These are phyloP conservation scores for Leccinum subgranulosum DNA, from an alignment of 768 basidiomycete species.

Conservation along the genomic window DNA sequence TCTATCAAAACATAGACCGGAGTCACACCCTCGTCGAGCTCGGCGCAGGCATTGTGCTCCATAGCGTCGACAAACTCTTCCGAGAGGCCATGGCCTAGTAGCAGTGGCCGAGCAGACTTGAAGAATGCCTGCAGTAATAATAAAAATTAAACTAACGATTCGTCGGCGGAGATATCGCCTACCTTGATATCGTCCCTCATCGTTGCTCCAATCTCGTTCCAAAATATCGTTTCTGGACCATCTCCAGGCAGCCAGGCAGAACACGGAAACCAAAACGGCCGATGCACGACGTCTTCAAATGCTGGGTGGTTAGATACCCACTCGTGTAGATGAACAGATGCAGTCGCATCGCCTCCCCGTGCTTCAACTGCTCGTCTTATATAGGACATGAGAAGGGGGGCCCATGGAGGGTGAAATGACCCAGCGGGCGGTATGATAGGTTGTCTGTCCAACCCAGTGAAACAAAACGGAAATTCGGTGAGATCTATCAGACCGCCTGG, in stretches of 20 bases:
- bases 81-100: conserved; percentile 60
- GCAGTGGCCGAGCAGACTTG: conserved; percentile 60
- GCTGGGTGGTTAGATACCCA: conserved; percentile 55
- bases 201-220: conserved; percentile 40
- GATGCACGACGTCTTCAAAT: conserved; percentile 57
- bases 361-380: conserved; percentile 49
- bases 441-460: conserved; percentile 52
- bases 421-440: conserved; percentile 43
- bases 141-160: neutral
- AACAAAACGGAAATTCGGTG: conserved; percentile 65
- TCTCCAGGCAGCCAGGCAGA: conserved; percentile 44
- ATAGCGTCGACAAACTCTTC: conserved; percentile 52
- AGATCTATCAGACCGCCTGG: conserved; percentile 68
- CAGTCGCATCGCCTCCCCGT: conserved; percentile 62
- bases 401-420: conserved; percentile 50
- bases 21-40: conserved; percentile 46
- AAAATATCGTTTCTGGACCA: conserved; percentile 27
- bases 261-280: conserved; percentile 62
- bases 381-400: conserved; percentile 60
- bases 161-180: conserved; percentile 5
- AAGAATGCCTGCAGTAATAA: conserved; percentile 52
- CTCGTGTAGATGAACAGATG: conserved; percentile 49
- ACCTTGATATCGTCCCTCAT: conserved; percentile 64
- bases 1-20: conserved; percentile 55
- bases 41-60: conserved; percentile 47